Evolutionary conservation across 352 stramenopile species (phyloP), one percentile per base, ranked within the genome.

Genomic region (Thraustochytrium sp.): DNA sequence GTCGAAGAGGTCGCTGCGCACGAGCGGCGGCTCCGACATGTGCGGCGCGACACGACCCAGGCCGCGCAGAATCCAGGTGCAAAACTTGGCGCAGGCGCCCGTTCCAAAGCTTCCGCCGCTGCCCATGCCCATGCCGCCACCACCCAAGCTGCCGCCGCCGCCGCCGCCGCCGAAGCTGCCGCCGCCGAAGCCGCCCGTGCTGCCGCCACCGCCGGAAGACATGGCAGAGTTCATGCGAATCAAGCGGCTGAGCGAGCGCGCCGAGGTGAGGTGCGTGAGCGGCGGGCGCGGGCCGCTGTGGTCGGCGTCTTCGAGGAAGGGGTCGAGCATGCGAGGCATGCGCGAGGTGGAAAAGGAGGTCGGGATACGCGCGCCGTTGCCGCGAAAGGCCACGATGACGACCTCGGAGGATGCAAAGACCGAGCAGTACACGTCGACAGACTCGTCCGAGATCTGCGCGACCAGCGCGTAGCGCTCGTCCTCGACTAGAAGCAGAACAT

Each of bases 401-500:
- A 64, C 46, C 9, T 80, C 68, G 11, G 68, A 51, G 36, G 68
- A 80, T n/a, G 48, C 68, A 64, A 80, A 80, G 37, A 80, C 53
- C 21, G 68, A 42, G 68, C 68, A 80, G 38, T 80, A 80, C 9
- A 38, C 31, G 26, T 80, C 53, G 34, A 65, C 31, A 26, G 48
- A 46, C 48, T 80, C 68, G 42, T 80, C 68, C 1, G 40, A 55
- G 29, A 80, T 64, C 31, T 80, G 68, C 44, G 31, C 68, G 8
- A 80, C 68, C 13, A 80, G 37, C 23, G 53, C 18, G 46, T 75
- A 80, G 16, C 53, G 42, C 13, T 75, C 53, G 38, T 80, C 68
- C 38, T 80, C 68, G 3, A 80, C 51, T 11, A 80, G 53, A 5
- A 80, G 49, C 42, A 80, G 26, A 26, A 80, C 68, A 2, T 80